Evolutionary conservation across 164 flowering plant genomes (phyloP).

Genomic region (Annona cherimola): DNA sequence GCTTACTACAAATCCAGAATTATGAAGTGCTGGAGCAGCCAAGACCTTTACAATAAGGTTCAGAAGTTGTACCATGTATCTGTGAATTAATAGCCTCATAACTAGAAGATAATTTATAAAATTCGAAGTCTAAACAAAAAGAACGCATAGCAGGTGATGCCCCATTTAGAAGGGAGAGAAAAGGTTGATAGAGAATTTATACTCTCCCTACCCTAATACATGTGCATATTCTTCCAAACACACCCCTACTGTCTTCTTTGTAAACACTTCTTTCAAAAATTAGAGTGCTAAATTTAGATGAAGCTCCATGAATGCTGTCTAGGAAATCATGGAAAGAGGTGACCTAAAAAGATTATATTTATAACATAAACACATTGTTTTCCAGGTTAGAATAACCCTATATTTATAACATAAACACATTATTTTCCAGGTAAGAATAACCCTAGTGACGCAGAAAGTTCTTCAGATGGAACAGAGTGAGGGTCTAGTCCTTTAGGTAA

Average conservation of each 20-base stretch:
- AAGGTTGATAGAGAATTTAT: no score
- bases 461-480: slow-evolving; percentile 88
- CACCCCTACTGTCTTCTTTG: no score
- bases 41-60: slow-evolving; percentile 68
- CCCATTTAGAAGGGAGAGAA: no score
- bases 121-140: no score
- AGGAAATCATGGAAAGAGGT: background rate
- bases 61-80: slow-evolving; percentile 93
- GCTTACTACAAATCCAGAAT: slow-evolving; percentile 95
- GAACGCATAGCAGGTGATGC: no score
- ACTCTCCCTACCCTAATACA: no score
- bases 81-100: slow-evolving; percentile 18
- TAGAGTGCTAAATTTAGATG: no score
- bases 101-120: background rate
- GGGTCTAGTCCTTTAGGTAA: slow-evolving; percentile 95
- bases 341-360: background rate
- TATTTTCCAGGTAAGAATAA: slow-evolving; percentile 19
- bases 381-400: slow-evolving; percentile 55
- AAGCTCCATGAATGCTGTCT: no score
- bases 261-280: no score
- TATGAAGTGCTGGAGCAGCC: slow-evolving; percentile 91
- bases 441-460: slow-evolving; percentile 98
- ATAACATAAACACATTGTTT: background rate
- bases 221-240: no score
- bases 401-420: background rate